Evolutionary conservation across 176 grass and related monocot species (phyloP).

Genomic region (Rhynchospora pubera): DNA sequence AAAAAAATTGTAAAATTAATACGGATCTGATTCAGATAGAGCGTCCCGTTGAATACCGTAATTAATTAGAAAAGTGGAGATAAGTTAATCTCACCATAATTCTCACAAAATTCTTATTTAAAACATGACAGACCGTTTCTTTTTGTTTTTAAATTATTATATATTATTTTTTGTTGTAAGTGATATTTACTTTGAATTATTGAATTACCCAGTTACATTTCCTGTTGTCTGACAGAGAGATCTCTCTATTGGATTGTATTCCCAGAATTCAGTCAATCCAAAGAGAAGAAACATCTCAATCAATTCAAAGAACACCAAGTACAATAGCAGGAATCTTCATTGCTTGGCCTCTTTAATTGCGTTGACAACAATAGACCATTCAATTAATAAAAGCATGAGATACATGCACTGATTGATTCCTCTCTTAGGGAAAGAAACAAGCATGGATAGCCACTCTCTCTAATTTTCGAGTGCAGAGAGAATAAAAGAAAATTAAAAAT

Average conservation of each 20-base stretch:
- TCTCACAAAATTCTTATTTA: background rate
- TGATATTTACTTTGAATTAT: background rate
- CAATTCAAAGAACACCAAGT: background rate
- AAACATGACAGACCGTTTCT: background rate
- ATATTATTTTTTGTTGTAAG: background rate
- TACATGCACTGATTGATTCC: slow-evolving; percentile 16
- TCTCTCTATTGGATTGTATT: background rate
- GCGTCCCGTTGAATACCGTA: too few species aligned
- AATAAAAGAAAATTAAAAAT: background rate
- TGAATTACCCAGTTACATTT: background rate
- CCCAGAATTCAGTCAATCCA: background rate
- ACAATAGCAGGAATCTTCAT: slow-evolving; percentile 3
- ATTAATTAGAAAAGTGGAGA: too few species aligned
- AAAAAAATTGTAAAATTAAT: too few species aligned
- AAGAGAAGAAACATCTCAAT: background rate
- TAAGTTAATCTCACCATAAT: too few species aligned
- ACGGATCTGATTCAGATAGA: too few species aligned
- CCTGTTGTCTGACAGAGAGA: background rate
- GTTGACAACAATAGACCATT: slow-evolving; percentile 17
- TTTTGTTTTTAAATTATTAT: too few species aligned
- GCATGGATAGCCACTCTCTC: slow-evolving; percentile 1
- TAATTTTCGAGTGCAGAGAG: background rate
- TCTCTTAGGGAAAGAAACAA: background rate
- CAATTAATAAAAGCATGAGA: slow-evolving; percentile 4
- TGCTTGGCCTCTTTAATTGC: slow-evolving; percentile 20